Evolutionary conservation across 2,329 filamentous ascomycete species (phyloP).

Genomic region (Fusarium sp.): DNA sequence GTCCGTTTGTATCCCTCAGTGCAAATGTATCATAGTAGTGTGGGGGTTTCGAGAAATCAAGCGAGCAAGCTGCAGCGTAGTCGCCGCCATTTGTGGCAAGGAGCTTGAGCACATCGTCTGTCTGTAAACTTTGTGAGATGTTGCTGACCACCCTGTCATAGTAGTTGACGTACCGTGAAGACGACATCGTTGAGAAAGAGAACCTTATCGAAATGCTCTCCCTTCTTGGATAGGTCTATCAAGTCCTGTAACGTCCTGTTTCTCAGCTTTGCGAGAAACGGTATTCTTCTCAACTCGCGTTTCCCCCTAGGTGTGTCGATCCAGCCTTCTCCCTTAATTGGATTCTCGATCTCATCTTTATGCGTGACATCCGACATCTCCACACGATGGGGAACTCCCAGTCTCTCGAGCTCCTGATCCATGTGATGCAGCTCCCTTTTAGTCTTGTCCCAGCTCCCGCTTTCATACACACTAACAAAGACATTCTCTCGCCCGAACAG

Average conservation of each 20-base stretch:
- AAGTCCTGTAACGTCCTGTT: constrained; percentile 72
- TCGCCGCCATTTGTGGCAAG: constrained; percentile 65
- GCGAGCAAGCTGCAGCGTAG: constrained; percentile 69
- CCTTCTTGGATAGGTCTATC: constrained; percentile 58
- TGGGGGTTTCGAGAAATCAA: constrained; percentile 66
- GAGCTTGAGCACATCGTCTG: constrained; percentile 63
- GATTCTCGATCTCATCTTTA: constrained; percentile 60
- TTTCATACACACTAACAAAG: constrained; percentile 74
- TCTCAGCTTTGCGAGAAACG: constrained; percentile 71
- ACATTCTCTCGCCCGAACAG: constrained; percentile 70
- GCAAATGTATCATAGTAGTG: constrained; percentile 71
- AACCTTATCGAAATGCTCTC: constrained; percentile 65
- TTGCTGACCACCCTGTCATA: neutral
- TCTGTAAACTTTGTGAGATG: constrained; percentile 47
- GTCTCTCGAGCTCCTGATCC: constrained; percentile 60
- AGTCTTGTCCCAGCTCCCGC: constrained; percentile 74
- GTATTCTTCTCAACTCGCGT: constrained; percentile 71
- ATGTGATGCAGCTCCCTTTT: constrained; percentile 69
- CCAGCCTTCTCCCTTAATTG: constrained; percentile 65
- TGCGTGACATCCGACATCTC: constrained; percentile 68
- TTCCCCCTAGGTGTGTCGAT: constrained; percentile 64
- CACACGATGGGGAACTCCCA: constrained; percentile 64
- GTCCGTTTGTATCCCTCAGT: constrained; percentile 62
- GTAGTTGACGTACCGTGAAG: constrained; percentile 58
- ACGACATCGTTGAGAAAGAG: constrained; percentile 72